Base-by-base conservation (phyloP, 805 yeast genomes). In the Pichia eremophila region DNA sequence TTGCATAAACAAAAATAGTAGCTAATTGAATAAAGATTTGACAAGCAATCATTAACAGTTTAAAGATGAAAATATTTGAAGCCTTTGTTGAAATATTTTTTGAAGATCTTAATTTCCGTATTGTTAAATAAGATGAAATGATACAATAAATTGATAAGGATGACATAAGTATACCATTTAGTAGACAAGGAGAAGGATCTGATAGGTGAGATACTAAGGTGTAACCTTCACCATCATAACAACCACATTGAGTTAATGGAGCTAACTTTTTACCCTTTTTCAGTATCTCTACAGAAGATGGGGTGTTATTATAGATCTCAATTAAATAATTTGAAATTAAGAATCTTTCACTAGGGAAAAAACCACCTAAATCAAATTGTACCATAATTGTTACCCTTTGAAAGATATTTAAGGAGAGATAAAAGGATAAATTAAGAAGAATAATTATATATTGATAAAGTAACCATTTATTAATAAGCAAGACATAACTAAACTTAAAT, bases 101-200 rank as follows among this genome's bases (percentile, higher is more conserved):
- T 40, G 50, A 51, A 19, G 51, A 55, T 47, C 75, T 58, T 38
- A 76, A 61, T 4, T 44, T 50, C 10, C 43, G 37, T 4, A 74
- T 59, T 46, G 71, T 73, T 45, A 55, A 56, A 2, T 58, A 22
- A 0, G 78, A 77, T 29, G 63, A 56, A 2, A 66, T n/a, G 3
- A 75, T 50, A 57, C 73, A 62, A 19, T 67, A 54, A 15, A 63
- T 22, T 1, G 77, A 68, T 1, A 68, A 48, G 0, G 61, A 35
- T 15, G 71, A 66, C 39, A 62, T 63, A 9, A 74, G 52, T 2
- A 70, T 51, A 12, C 79, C 82, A 49, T 68, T 72, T 18, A 73
- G 61, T 46, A 77, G 62, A 53, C 83, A 78, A 0, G 80, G 77
- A 1, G 82, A 67, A 40, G 74, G 67, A 53, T 77, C 83, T 19